phyloP scores from a whole-genome alignment of 306 rosid genomes.

The Fagus crenata region DNA sequence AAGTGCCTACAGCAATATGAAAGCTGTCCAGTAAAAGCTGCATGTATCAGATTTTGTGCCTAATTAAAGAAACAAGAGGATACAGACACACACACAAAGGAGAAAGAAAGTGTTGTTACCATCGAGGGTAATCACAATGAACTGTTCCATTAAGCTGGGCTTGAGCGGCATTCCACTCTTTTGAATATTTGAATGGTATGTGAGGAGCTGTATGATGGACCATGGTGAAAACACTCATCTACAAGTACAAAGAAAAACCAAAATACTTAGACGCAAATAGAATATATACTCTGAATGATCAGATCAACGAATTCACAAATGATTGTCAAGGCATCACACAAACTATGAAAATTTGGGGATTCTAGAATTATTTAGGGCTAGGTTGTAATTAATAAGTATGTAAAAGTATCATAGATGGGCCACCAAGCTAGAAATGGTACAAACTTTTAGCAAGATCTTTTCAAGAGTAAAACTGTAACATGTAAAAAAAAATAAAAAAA shows the following conservation, averaged over 20 bases:
- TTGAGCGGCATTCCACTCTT: slow-evolving; percentile 90
- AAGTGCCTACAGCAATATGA: slow-evolving; percentile 18
- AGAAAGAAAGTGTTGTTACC: slow-evolving; percentile 51
- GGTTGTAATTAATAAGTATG: not conserved
- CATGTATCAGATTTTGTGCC: slow-evolving; percentile 14
- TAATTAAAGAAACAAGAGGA: slow-evolving; percentile 15
- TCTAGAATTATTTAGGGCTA: not conserved
- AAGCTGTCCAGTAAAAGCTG: not conserved
- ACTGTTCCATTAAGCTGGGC: slow-evolving; percentile 97
- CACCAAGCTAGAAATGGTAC: not conserved
- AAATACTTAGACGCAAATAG: slow-evolving; percentile 28
- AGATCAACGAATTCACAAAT: slow-evolving; percentile 11
- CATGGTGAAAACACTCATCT: slow-evolving; percentile 99
- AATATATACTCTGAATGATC: not conserved
- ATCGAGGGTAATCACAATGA: slow-evolving; percentile 88
- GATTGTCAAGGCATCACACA: not conserved
- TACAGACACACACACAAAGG: slow-evolving; percentile 20
- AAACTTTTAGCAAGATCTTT: not conserved
- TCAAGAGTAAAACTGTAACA: not conserved
- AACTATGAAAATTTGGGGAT: not conserved
- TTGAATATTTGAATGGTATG: slow-evolving; percentile 84
- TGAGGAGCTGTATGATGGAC: slow-evolving; percentile 98
- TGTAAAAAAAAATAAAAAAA: not conserved
- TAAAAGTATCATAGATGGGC: not conserved
- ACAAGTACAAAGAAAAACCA: slow-evolving; percentile 21